Evolutionary conservation across 257 asterid species (phyloP), one percentile per base, ranked within the genome.

Genomic region (Solanum sejunctum): DNA sequence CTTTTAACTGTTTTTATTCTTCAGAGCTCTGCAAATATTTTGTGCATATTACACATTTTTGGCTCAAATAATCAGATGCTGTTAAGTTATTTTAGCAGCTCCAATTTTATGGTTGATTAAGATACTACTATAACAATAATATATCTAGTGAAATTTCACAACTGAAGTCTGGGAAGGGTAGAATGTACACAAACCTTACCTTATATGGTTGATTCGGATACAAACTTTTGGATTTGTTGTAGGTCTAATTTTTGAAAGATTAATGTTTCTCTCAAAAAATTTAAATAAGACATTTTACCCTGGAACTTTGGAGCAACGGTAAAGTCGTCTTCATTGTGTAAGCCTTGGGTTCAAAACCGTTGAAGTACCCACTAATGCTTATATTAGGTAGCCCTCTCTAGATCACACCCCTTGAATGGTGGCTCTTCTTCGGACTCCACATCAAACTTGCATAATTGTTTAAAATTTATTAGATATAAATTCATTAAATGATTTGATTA

Each of bases 21-120:
- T 11, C 60, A 85, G 7, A 54, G 52, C 43, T 43, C 81, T 64
- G 84, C 71, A 64, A 51, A 69, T 85, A 80, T 82, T 67, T 66
- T 85, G 80, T 79, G 87, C 77, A 85, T 79, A 79, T 55, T 85
- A 84, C 78, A 58, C 43, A 58, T 9, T 82, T 58, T 82, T 77
- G 82, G 82, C 82, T 26, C 82, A 51, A 51, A 77, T 77, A 10
- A 26, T 51, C 47, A 77, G 45, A 23, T 77, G 7, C 26, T 77
- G 23, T 23, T 23, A 26, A 49, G 20, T 23, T 21, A 7, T 12
- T 45, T 32, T 21, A 20, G 56, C 56, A 72, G 20, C 56, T 11
- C 56, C 18, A 73, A 21, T 47, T 47, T 36, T 69, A 69, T 36
- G 20, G 47, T 17, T 4, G 12, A 13, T 67, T 16, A 6, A 17